phyloP scores from a whole-genome alignment of 192 early-diverging fungal genomes.

The Dimargaris xerosporica region DNA sequence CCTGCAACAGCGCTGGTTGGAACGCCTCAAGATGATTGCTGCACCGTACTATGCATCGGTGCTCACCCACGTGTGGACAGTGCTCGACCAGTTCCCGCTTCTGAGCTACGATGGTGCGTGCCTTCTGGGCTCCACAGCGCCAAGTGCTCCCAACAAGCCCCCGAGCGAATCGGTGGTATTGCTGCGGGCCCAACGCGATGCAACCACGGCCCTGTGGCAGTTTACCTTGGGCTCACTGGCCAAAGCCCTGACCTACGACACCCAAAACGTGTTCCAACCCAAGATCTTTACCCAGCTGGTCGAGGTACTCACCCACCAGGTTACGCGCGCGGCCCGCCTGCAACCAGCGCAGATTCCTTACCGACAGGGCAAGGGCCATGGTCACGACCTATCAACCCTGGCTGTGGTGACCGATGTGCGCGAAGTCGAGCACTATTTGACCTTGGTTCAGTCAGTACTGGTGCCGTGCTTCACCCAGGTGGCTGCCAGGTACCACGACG shows the following conservation, averaged over 20 bases:
- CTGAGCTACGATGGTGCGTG: slow-evolving; percentile 20
- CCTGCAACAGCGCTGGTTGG: slow-evolving; percentile 20
- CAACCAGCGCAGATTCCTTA: slow-evolving; percentile 3
- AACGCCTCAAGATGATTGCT: slow-evolving; percentile 40
- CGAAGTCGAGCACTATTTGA: no score
- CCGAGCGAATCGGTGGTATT: slow-evolving; percentile 17
- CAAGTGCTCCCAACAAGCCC: slow-evolving; percentile 21
- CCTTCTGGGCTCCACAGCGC: background rate
- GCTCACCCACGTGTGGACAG: slow-evolving; percentile 45
- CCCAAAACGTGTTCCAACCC: slow-evolving; percentile 44
- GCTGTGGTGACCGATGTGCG: background rate
- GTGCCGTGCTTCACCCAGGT: slow-evolving; percentile 70
- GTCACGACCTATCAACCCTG: background rate
- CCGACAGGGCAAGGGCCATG: background rate
- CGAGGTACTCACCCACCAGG: slow-evolving; percentile 57
- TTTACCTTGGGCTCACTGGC: slow-evolving; percentile 51
- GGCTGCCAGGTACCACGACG: slow-evolving; percentile 58
- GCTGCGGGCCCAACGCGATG: background rate
- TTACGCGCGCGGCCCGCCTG: slow-evolving; percentile 37
- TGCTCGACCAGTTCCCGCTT: slow-evolving; percentile 36
- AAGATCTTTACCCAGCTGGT: slow-evolving; percentile 60
- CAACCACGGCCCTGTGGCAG: slow-evolving; percentile 40
- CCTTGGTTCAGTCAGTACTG: slow-evolving; percentile 19
- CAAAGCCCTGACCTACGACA: slow-evolving; percentile 50
- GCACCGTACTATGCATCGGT: slow-evolving; percentile 67